Base-by-base conservation (phyloP, 495 filamentous ascomycete species). In the Neurospora cerealis region DNA sequence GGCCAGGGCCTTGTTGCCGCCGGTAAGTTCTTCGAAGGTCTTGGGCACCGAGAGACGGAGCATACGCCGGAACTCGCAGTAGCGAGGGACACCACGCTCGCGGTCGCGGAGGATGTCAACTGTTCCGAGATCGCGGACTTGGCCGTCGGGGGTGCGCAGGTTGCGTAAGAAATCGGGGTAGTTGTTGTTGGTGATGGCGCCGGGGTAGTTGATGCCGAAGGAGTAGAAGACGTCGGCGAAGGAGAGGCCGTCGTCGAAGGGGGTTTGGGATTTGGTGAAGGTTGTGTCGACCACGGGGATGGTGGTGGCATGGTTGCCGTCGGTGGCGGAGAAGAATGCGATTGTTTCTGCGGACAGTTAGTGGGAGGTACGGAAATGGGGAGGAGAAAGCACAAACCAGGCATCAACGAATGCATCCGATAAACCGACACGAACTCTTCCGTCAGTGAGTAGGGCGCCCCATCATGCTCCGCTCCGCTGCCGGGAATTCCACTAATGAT, bases 381-480 rank as follows among this genome's bases (percentile, higher is more conserved):
- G 4, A 36, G 19, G 69, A 40, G 39, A 32, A 36, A 70, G 37
- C 2, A 37, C 70, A 39, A 70, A 79, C 78, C 79, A n/a, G 84
- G 84, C 37, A 86, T 82, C 10, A 86, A 73, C 19, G 80, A 71
- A 76, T 86, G 83, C 71, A 86, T 73, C 6, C 84, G 70, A 71
- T 85, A 86, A 2, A 85, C 83, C 5, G 79, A 81, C 15, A 83
- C 82, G 73, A 86, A 86, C 73, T 86, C 84, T 73, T 86, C 84
- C 15, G 83, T 85, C 36, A 86, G 75, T 5, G 79, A 79, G 44
- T 80, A 83, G 0, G 82, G 83, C 2, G 74, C 77, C 46, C 78
- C 78, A 74, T 79, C 73, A n/a, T 83, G 81, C 32, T 85, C 77
- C 17, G 77, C 81, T 7, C 75, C 79, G 34, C 80, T 82, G 5